phyloP scores from a whole-genome alignment of 2,329 filamentous ascomycete genomes.

The Domatiomyces globalis region DNA sequence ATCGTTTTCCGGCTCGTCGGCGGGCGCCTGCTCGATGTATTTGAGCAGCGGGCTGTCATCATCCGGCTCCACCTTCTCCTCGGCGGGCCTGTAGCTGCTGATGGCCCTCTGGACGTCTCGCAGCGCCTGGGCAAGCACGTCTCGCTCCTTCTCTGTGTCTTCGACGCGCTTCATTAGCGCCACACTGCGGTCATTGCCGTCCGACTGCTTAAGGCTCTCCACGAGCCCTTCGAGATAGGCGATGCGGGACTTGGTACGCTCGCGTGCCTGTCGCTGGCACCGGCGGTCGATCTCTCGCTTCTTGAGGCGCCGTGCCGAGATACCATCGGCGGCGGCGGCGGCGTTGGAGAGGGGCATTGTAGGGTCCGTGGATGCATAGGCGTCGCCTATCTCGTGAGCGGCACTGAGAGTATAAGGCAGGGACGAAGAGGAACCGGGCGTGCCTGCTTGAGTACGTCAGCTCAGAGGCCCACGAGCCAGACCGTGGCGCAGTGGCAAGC shows the following conservation, averaged over 20 bases:
- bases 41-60: background rate
- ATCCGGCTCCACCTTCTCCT: slow-evolving; percentile 1
- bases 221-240: slow-evolving; percentile 18
- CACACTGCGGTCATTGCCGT: slow-evolving; percentile 13
- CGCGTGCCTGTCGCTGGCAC: slow-evolving; percentile 18
- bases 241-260: slow-evolving; percentile 17
- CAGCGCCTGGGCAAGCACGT: slow-evolving; percentile 13
- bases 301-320: slow-evolving; percentile 15
- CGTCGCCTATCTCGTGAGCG: background rate
- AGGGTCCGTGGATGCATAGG: background rate
- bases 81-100: slow-evolving; percentile 5
- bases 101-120: slow-evolving; percentile 17
- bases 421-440: background rate
- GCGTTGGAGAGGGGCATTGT: background rate
- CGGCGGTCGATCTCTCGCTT: slow-evolving; percentile 18
- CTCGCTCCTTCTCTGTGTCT: slow-evolving; percentile 15
- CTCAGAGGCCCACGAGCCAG: background rate
- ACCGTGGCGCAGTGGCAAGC: too few relatives aligned
- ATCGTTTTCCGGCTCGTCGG: slow-evolving; percentile 4
- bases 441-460: background rate
- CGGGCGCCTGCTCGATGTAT: background rate
- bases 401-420: background rate
- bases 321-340: background rate
- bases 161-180: slow-evolving; percentile 14
- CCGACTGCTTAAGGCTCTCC: slow-evolving; percentile 14